Evolutionary conservation across 2,329 filamentous ascomycete genomes (phyloP).

Genomic region (Alternaria longipes): DNA sequence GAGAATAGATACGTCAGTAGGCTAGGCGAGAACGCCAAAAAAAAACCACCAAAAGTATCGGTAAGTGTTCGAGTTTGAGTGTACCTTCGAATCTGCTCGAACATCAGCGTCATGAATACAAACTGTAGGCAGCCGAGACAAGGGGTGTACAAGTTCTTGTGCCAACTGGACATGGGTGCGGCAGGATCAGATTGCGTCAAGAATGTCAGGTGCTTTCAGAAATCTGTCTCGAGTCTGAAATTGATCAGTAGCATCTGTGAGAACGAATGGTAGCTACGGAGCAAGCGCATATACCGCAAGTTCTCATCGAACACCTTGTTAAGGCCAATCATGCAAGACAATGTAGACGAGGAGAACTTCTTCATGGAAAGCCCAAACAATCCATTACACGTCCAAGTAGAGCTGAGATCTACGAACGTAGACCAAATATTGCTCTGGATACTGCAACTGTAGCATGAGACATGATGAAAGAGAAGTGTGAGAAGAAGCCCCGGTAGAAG

Average conservation of each 20-base stretch:
- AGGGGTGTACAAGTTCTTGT: background rate
- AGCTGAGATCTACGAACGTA: background rate
- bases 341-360: background rate
- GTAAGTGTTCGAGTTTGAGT: too few species aligned
- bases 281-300: background rate
- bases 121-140: background rate
- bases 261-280: background rate
- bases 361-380: background rate
- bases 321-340: background rate
- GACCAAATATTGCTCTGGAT: background rate
- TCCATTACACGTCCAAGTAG: background rate
- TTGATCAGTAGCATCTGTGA: background rate
- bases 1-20: background rate
- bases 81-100: background rate
- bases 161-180: background rate
- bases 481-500: background rate
- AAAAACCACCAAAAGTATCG: too few species aligned
- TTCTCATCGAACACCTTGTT: background rate
- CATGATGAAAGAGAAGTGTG: background rate
- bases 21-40: background rate
- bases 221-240: background rate
- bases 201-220: background rate
- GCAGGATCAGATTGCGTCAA: background rate
- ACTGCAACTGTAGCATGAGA: background rate
- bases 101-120: background rate